A percentile compares a stretch with the other conserved stretches of the same genome.
These are phyloP conservation scores for Chaetomiaceae sp. DNA, from an alignment of 2,329 filamentous ascomycete genomes.

Conservation along the genomic window DNA sequence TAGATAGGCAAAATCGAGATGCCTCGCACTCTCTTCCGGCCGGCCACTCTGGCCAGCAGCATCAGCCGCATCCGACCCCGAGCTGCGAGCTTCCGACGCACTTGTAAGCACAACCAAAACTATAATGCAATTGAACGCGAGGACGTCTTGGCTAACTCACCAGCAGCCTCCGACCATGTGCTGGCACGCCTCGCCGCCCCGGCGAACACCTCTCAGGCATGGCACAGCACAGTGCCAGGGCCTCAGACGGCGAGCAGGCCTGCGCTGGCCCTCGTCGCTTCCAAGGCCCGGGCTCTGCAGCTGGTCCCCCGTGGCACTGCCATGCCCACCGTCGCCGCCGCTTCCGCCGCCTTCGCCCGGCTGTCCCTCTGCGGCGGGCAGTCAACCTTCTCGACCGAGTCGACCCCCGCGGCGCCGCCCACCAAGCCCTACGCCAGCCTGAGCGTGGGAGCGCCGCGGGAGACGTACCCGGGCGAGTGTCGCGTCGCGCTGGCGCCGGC, in stretches of 20 bases:
- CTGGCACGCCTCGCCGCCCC: conserved; percentile 13
- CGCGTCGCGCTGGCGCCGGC: conserved; percentile 80
- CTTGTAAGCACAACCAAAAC: too few species aligned
- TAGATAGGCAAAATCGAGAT: conserved; percentile 15
- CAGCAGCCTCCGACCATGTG: conserved; percentile 12
- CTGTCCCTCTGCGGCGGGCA: conserved; percentile 32
- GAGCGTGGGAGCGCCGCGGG: conserved; percentile 71
- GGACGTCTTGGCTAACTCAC: conserved; percentile 10
- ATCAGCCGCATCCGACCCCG: conserved; percentile 11
- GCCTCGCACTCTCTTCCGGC: conserved; percentile 20
- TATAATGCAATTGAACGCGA: not conserved
- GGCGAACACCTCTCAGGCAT: conserved; percentile 31
- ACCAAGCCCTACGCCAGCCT: conserved; percentile 63
- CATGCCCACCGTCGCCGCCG: conserved; percentile 24
- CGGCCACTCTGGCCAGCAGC: conserved; percentile 20
- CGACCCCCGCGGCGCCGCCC: conserved; percentile 35
- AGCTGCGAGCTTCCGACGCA: conserved; percentile 8
- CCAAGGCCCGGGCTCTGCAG: conserved; percentile 30
- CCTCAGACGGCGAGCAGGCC: too few species aligned
- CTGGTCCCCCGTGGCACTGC: conserved; percentile 37
- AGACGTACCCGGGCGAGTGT: conserved; percentile 71
- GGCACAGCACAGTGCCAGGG: conserved; percentile 40
- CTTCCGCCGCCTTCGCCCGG: conserved; percentile 36
- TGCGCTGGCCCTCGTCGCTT: conserved; percentile 23
- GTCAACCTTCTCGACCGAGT: conserved; percentile 37